Evolutionary conservation across 2,329 filamentous ascomycete genomes (phyloP).

Genomic region (Alternaria sp.): DNA sequence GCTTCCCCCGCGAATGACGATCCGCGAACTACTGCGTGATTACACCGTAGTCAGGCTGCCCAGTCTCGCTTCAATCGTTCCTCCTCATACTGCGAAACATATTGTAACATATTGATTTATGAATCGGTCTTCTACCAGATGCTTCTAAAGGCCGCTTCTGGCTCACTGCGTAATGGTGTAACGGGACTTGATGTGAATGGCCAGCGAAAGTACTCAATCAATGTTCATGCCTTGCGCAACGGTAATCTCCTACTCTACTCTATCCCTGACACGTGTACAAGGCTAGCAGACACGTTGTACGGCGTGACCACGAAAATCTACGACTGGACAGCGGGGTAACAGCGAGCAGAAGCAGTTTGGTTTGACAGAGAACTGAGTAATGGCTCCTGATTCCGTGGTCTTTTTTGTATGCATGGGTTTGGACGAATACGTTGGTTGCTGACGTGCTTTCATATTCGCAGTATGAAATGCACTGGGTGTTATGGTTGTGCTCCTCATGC

Average conservation of each 20-base stretch:
- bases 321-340: background rate
- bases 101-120: slow-evolving; percentile 3
- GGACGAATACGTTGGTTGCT: fast-evolving
- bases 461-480: background rate
- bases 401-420: background rate
- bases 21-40: slow-evolving; percentile 1
- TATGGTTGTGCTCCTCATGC: too few species aligned
- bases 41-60: background rate
- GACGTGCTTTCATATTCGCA: background rate
- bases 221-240: background rate
- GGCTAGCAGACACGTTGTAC: slow-evolving; percentile 10
- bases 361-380: background rate
- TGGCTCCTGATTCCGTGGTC: background rate
- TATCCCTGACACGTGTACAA: slow-evolving; percentile 11
- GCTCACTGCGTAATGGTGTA: slow-evolving; percentile 33
- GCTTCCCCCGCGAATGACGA: slow-evolving; percentile 14
- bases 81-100: background rate
- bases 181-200: slow-evolving; percentile 36
- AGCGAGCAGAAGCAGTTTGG: background rate
- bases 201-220: background rate
- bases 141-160: slow-evolving; percentile 15
- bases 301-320: background rate
- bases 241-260: background rate
- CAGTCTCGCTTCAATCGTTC: background rate
- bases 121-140: background rate